Percentiles rank a stretch among this genome's conserved stretches.
These are phyloP conservation scores for Leccinum pachyderme DNA, from an alignment of 1,284 basidiomycete species.

Conservation along the genomic window DNA sequence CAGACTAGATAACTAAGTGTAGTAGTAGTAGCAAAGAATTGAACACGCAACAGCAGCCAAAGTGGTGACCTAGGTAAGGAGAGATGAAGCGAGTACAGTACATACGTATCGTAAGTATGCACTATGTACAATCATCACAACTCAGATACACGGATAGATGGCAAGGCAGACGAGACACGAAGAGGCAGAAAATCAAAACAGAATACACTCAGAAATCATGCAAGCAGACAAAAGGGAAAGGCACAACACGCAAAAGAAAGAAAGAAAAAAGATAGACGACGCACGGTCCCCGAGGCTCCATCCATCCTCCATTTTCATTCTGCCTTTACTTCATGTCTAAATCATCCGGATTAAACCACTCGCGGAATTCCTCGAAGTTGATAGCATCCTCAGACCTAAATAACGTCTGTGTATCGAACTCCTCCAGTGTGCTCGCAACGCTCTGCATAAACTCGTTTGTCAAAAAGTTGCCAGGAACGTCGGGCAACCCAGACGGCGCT, in stretches of 20 bases:
- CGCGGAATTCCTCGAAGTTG: constrained; percentile 67
- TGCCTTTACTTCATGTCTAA: constrained; percentile 31
- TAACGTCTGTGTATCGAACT: constrained; percentile 40
- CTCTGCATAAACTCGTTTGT: constrained; percentile 42
- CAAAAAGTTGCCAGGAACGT: constrained; percentile 35
- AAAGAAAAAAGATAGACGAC: constrained; percentile 8
- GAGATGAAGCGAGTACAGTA: not conserved
- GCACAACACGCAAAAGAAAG: not conserved
- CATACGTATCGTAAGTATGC: constrained; percentile 12
- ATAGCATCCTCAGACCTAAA: constrained; percentile 48
- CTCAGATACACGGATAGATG: constrained; percentile 13
- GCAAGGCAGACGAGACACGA: not conserved
- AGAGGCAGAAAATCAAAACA: constrained; percentile 2
- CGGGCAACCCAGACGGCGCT: constrained; percentile 18
- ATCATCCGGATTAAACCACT: constrained; percentile 64
- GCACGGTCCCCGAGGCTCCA: constrained; percentile 5
- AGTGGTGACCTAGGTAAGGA: not conserved
- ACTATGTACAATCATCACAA: constrained; percentile 8
- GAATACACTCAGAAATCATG: not conserved
- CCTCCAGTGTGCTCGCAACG: constrained; percentile 40
- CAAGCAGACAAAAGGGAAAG: not conserved
- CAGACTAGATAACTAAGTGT: not conserved
- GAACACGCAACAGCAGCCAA: not conserved
- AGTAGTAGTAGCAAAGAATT: not conserved
- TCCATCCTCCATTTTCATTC: not conserved